Evolutionary conservation across 225 moss, liverwort and hornwort genomes (phyloP).

Genomic region (Pseudisothecium myosuroides): DNA sequence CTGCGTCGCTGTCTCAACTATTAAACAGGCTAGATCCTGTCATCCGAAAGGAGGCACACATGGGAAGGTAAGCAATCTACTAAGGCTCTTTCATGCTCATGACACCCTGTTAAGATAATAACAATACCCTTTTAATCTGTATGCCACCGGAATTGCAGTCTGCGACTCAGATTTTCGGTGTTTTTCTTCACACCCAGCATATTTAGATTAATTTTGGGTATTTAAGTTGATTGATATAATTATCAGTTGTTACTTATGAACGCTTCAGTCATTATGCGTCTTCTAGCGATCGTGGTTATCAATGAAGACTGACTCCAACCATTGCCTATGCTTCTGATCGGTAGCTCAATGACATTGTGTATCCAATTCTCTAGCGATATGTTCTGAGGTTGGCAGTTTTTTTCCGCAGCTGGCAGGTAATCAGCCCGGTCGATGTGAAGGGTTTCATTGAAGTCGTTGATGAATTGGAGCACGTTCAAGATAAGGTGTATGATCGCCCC

Average conservation of each 20-base stretch:
- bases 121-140: background rate
- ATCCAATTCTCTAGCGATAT: background rate
- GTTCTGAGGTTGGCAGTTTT: background rate
- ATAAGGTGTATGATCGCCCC: slow-evolving; percentile 69
- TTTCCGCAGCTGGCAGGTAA: slow-evolving; percentile 82
- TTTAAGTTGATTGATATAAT: background rate
- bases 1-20: slow-evolving; percentile 77
- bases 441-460: slow-evolving; percentile 79
- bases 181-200: background rate
- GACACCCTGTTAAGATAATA: background rate
- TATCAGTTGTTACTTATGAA: background rate
- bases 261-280: background rate
- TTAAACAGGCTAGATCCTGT: slow-evolving; percentile 79
- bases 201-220: background rate
- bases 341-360: background rate
- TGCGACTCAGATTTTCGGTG: background rate
- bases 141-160: background rate
- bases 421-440: slow-evolving; percentile 79
- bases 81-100: background rate
- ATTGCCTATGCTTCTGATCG: background rate
- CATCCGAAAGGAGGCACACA: slow-evolving; percentile 78
- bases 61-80: slow-evolving; percentile 68
- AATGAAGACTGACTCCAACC: background rate
- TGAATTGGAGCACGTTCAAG: slow-evolving; percentile 76
- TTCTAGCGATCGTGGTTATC: background rate